Percentiles rank a stretch among this genome's conserved stretches.
These are phyloP conservation scores for Aschersonia sp. DNA, from an alignment of 2,329 filamentous ascomycete species.

Conservation along the genomic window DNA sequence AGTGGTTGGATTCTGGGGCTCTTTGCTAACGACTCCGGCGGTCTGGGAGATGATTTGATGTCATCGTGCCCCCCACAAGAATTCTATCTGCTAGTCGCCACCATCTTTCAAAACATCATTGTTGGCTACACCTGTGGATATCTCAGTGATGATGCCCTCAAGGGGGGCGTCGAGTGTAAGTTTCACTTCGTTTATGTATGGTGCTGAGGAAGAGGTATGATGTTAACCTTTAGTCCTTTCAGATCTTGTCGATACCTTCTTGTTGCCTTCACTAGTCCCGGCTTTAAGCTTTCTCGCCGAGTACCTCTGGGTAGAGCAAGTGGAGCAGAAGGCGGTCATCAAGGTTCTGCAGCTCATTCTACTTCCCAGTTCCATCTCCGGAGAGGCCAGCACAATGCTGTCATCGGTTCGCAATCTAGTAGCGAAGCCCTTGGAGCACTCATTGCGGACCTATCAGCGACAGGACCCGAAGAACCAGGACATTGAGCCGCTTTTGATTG, in stretches of 20 bases:
- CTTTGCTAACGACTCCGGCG: constrained; percentile 59
- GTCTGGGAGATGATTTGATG: constrained; percentile 68
- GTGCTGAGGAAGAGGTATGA: neutral
- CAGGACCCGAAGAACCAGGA: constrained; percentile 54
- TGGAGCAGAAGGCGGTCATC: constrained; percentile 53
- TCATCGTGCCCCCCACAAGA: constrained; percentile 70
- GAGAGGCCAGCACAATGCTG: constrained; percentile 58
- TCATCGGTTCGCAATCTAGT: constrained; percentile 57
- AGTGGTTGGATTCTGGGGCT: constrained; percentile 65
- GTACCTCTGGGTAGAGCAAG: constrained; percentile 52
- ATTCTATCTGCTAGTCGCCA: constrained; percentile 66
- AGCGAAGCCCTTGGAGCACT: constrained; percentile 52
- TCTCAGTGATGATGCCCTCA: constrained; percentile 55
- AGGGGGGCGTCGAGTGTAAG: constrained; percentile 63
- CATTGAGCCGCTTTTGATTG: constrained; percentile 53
- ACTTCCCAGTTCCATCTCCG: constrained; percentile 54
- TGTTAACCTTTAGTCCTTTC: neutral
- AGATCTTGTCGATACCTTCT: constrained; percentile 67
- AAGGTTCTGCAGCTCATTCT: constrained; percentile 61
- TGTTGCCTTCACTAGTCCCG: constrained; percentile 64
- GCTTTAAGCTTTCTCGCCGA: constrained; percentile 59
- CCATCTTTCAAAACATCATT: constrained; percentile 62
- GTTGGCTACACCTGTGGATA: constrained; percentile 52
- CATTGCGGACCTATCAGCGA: constrained; percentile 51
- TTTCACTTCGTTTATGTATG: neutral